phyloP scores from a whole-genome alignment of 192 early-diverging fungal genomes.

The Phycomyces blakesleeanus region DNA sequence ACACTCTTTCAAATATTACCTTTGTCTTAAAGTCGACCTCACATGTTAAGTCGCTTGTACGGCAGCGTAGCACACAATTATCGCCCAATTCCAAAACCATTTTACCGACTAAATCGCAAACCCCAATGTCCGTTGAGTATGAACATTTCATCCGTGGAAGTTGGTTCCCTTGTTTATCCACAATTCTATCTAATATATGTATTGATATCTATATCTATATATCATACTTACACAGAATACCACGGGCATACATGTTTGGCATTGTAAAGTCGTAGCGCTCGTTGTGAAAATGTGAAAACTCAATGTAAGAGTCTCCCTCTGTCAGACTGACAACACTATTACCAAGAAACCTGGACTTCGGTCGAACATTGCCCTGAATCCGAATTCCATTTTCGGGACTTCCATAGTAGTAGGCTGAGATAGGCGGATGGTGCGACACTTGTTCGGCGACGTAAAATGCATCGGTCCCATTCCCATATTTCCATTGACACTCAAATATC shows the following conservation, averaged over 20 bases:
- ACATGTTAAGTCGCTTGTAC: constrained; percentile 70
- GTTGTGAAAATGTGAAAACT: constrained; percentile 57
- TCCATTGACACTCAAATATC: constrained; percentile 81
- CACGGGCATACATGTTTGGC: constrained; percentile 92
- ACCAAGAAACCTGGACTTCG: constrained; percentile 84
- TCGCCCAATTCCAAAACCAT: constrained; percentile 94
- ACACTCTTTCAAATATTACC: constrained; percentile 41
- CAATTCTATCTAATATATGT: background rate
- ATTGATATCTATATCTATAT: background rate
- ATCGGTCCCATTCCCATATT: constrained; percentile 63
- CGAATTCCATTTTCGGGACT: constrained; percentile 77
- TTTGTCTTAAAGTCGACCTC: constrained; percentile 90
- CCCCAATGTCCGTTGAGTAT: background rate
- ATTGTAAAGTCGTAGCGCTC: constrained; percentile 81
- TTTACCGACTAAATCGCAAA: constrained; percentile 68
- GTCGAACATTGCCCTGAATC: constrained; percentile 78
- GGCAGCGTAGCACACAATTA: constrained; percentile 66
- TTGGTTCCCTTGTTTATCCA: too few species aligned
- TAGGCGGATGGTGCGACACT: constrained; percentile 91
- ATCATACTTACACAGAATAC: constrained; percentile 47
- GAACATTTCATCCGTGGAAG: too few species aligned
- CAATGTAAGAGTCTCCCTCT: constrained; percentile 64
- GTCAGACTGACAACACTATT: constrained; percentile 90
- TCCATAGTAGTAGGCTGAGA: constrained; percentile 79
- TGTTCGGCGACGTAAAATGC: constrained; percentile 88